phyloP scores from a whole-genome alignment of 805 yeast genomes.

The Yamadazyma sp. region DNA sequence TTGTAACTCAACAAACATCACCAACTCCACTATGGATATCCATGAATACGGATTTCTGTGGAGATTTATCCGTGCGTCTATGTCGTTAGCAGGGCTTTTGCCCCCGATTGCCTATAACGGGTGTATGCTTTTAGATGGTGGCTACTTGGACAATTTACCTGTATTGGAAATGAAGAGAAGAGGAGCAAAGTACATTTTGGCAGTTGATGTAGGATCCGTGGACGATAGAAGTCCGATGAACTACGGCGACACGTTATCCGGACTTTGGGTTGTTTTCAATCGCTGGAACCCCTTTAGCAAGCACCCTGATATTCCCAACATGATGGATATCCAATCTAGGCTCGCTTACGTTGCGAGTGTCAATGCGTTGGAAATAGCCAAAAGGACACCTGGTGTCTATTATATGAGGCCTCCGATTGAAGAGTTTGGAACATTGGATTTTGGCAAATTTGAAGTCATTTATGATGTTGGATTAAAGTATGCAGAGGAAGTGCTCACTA shows the following conservation, averaged over 20 bases:
- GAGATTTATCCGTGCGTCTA: slow-evolving; percentile 93
- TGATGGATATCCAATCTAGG: slow-evolving; percentile 93
- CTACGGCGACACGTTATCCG: slow-evolving; percentile 91
- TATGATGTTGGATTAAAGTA: slow-evolving; percentile 76
- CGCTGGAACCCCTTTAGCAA: slow-evolving; percentile 87
- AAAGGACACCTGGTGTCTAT: slow-evolving; percentile 76
- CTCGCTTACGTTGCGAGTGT: slow-evolving; percentile 95
- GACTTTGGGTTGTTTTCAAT: slow-evolving; percentile 85
- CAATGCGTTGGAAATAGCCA: slow-evolving; percentile 86
- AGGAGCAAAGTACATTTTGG: slow-evolving; percentile 85
- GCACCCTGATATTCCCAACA: slow-evolving; percentile 85
- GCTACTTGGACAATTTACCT: slow-evolving; percentile 90
- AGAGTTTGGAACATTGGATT: slow-evolving; percentile 85
- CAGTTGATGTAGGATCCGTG: slow-evolving; percentile 93
- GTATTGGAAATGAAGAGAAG: slow-evolving; percentile 87
- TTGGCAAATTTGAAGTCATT: slow-evolving; percentile 88
- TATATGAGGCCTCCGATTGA: slow-evolving; percentile 95
- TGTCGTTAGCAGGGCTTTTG: slow-evolving; percentile 91
- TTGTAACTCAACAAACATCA: slow-evolving; percentile 91
- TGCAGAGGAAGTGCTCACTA: slow-evolving; percentile 57
- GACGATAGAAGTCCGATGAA: slow-evolving; percentile 89
- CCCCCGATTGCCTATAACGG: slow-evolving; percentile 91
- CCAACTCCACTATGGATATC: slow-evolving; percentile 92
- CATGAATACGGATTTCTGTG: slow-evolving; percentile 92
- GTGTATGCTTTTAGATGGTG: slow-evolving; percentile 92